Conservation (phyloP, 2,329 filamentous ascomycete species). For the Ophiosphaerella herpotricha region DNA sequence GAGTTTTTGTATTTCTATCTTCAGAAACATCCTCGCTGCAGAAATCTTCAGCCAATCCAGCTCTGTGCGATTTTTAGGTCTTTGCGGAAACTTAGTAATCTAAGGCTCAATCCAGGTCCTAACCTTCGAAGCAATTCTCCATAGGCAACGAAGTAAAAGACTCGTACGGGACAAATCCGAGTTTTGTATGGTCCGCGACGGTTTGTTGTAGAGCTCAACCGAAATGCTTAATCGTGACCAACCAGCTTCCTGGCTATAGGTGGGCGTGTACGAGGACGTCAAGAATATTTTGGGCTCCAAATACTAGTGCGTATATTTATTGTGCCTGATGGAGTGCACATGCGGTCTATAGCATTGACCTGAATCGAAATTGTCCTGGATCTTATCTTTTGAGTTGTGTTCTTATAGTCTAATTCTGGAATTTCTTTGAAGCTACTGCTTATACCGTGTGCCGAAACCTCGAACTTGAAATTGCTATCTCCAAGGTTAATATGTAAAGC, state of each 20-base stretch:
- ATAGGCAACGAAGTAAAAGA: neutral
- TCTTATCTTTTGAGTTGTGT: neutral
- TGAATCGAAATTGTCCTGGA: neutral
- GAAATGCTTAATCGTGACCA: constrained; percentile 4
- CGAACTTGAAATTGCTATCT: neutral
- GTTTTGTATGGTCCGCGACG: neutral
- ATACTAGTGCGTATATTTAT: neutral
- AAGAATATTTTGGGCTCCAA: neutral
- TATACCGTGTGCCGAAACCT: neutral
- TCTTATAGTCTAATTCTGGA: neutral
- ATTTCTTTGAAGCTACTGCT: neutral
- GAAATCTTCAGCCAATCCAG: neutral
- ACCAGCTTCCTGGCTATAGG: constrained; percentile 1
- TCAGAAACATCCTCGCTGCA: neutral
- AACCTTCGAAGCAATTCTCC: neutral
- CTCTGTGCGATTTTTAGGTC: neutral
- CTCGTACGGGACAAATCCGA: neutral
- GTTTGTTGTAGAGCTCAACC: constrained; percentile 2
- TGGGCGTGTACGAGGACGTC: neutral
- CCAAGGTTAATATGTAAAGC: neutral
- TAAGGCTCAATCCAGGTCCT: neutral
- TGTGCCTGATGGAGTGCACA: neutral
- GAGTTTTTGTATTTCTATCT: neutral
- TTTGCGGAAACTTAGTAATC: neutral
- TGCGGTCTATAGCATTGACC: neutral